These are phyloP conservation scores for Fennellomyces sp. DNA, from an alignment of 371 early-diverging fungal genomes.

Conservation along the genomic window DNA sequence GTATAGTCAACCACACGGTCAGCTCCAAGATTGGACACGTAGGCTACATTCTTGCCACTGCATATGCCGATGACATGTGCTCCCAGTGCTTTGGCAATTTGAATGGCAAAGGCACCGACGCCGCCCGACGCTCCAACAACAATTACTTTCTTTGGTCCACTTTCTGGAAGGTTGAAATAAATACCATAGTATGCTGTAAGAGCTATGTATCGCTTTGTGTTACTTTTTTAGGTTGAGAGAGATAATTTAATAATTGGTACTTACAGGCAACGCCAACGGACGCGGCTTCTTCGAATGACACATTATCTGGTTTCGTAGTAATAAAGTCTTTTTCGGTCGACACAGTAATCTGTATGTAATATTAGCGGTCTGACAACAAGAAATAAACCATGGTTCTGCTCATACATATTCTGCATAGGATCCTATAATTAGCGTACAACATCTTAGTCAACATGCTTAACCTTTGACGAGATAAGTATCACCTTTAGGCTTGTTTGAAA, in stretches of 20 bases:
- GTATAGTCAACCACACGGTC: constrained; percentile 64
- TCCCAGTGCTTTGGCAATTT: constrained; percentile 59
- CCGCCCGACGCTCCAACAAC: constrained; percentile 62
- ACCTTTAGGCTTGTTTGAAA: constrained; percentile 40
- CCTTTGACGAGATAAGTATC: neutral
- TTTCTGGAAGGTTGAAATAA: constrained; percentile 16
- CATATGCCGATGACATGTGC: constrained; percentile 65
- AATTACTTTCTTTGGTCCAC: constrained; percentile 25
- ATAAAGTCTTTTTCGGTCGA: constrained; percentile 27
- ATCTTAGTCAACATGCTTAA: no score
- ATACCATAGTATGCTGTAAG: constrained; percentile 48
- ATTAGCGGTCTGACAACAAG: no score
- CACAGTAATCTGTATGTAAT: constrained; percentile 10
- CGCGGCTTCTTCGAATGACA: constrained; percentile 53
- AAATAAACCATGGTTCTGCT: neutral
- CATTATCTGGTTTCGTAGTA: constrained; percentile 38
- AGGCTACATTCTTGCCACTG: constrained; percentile 47
- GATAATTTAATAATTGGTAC: no score
- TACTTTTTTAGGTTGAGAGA: no score
- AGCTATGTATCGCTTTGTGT: no score
- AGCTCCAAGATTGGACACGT: constrained; percentile 57
- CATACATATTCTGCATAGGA: no score
- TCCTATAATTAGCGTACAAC: no score
- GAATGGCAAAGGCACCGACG: constrained; percentile 63
- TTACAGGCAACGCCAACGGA: constrained; percentile 33